Base-by-base conservation (phyloP, 2,329 filamentous ascomycete genomes). In the Chrysosporium queenslandicum region DNA sequence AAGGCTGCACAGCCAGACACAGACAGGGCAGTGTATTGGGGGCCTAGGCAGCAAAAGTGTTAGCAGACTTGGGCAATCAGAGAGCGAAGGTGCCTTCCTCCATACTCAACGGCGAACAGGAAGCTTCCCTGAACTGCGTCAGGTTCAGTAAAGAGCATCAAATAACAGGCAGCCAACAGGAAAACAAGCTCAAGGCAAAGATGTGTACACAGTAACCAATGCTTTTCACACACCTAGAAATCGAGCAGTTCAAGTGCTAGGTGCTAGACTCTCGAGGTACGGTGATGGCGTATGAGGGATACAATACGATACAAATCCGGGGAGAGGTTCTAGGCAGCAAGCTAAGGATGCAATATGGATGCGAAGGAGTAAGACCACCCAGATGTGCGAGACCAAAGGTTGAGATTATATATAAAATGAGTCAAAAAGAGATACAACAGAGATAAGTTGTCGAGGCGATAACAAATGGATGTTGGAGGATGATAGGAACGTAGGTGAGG, bases 241-340 rank as follows among this genome's bases (percentile, higher is more conserved):
- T 23, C 37, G 34, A 41, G 25, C 27, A 40, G 34, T 29, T 34
- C 7, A 4, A 11, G 16, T 45, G n/a, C 16, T 21, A 12, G 49
- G 39, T 34, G 49, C 40, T 37, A n/a, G 29, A 32, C 8, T 23
- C 37, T 34, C 8, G 34, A 14, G 37, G 27, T 50, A 51, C 21
- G 30, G 39, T 14, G 29, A 37, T 51, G 39, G 20, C 23, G 49
- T 45, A 51, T 37, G 29, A 21, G 21, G 40, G 20, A 45, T 51
- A 51, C 49, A 30, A 36, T 51, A 51, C 49, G 21, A 51, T 51
- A 51, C 49, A 37, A 14, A 39, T 23, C 34, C 8, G 14, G 16
- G 16, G 8, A 29, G 37, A 9, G 37, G 25, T 50, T 29, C 34
- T 43, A 50, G 20, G 47, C 36, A 20, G 37, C 8, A 32, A 18